These are phyloP conservation scores for Malassezia arunalokei DNA, from an alignment of 1,284 basidiomycete genomes.

Conservation along the genomic window DNA sequence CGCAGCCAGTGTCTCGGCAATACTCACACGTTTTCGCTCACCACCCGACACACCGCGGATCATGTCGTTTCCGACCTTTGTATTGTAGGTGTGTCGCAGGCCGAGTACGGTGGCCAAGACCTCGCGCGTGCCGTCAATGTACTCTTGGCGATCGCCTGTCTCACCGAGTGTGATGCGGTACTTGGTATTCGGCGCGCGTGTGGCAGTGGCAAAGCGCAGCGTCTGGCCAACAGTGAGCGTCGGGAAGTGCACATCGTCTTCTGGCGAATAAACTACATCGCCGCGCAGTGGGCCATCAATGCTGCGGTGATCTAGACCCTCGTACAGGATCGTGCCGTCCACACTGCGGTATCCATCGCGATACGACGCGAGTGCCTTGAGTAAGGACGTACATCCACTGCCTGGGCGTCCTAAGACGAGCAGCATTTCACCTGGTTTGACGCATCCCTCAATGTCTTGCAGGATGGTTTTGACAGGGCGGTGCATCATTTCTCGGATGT, in stretches of 20 bases:
- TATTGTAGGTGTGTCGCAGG: slow-evolving; percentile 26
- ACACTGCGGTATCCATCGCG: slow-evolving; percentile 38
- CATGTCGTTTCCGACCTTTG: slow-evolving; percentile 27
- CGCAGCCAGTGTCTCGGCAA: slow-evolving; percentile 47
- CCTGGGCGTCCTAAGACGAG: slow-evolving; percentile 52
- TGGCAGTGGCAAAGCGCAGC: slow-evolving; percentile 22
- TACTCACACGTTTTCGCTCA: slow-evolving; percentile 32
- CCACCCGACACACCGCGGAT: slow-evolving; percentile 48
- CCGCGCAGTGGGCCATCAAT: slow-evolving; percentile 45
- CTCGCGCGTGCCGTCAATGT: slow-evolving; percentile 21
- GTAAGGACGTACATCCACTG: slow-evolving; percentile 55
- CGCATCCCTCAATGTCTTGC: slow-evolving; percentile 22
- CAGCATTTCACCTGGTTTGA: slow-evolving; percentile 56
- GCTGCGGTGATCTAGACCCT: slow-evolving; percentile 52
- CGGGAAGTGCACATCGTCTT: slow-evolving; percentile 28
- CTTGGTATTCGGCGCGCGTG: slow-evolving; percentile 14
- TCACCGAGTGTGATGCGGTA: slow-evolving; percentile 22
- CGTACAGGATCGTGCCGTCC: slow-evolving; percentile 43
- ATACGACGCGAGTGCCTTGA: slow-evolving; percentile 53
- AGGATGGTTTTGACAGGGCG: slow-evolving; percentile 33
- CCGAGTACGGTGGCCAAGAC: slow-evolving; percentile 39
- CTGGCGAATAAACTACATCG: slow-evolving; percentile 29
- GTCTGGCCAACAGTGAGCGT: slow-evolving; percentile 32
- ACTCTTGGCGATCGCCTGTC: slow-evolving; percentile 31
- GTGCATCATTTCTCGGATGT: slow-evolving; percentile 20